Base-by-base conservation (phyloP, 2,329 filamentous ascomycete genomes). In the Ceratocystis destructans region DNA sequence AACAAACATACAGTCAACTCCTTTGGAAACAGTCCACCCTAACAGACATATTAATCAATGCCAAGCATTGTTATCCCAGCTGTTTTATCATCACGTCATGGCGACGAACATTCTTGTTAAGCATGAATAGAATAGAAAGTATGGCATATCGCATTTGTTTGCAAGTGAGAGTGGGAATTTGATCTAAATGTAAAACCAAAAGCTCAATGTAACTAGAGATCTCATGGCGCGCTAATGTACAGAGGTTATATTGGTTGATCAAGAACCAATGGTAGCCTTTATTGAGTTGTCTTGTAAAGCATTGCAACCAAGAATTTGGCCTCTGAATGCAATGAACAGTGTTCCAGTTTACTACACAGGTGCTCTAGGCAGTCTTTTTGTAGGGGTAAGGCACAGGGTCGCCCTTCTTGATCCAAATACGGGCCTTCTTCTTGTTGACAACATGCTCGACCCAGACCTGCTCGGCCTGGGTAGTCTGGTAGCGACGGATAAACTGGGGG, bases 371-470 rank as follows among this genome's bases (percentile, higher is more conserved):
- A 45, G 70, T 41, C 63, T 72, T 65, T 74, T 82, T 83, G 70
- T 78, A 87, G 1, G 84, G 84, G 66, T 85, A 87, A 68, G 78
- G 79, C 22, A 92, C 78, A 65, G 86, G 82, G 74, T 90, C 89
- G 25, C 74, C 75, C 80, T 94, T 96, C 72, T 89, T 84, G 72
- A 89, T 79, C 83, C 87, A 95, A 70, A 96, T 84, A 79, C 91
- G 90, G 74, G 86, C 87, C 82, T 87, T 89, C 83, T 90, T 95
- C 82, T 96, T 96, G 68, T 83, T 96, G 17, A 81, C 78, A 55
- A 83, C 79, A 77, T 99, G 91, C 80, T 97, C 94, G 55, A 93
- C 93, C 84, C 93, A 96, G 44, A 87, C 80, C 79, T 96, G 89
- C 71, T 87, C 85, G 66, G 86, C 87, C 73, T 88, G 78, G 71